Evolutionary conservation across 176 grass and related monocot genomes (phyloP), one percentile per base, ranked within the genome.

Genomic region (Raddia guianensis): DNA sequence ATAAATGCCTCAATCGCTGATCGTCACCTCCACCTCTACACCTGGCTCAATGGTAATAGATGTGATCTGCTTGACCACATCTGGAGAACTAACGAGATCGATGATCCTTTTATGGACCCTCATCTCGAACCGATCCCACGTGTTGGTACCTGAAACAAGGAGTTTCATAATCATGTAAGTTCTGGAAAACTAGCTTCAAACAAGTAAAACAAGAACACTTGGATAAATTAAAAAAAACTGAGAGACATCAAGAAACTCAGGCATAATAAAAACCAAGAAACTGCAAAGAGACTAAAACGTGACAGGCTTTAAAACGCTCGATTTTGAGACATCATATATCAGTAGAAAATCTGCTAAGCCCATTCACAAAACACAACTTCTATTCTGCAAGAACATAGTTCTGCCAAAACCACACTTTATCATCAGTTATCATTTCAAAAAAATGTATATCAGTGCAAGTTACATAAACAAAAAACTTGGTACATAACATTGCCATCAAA

Each of bases 21-120:
- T 93, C 0, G 85, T 87, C 55, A 93, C 91, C 52, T 90, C 91
- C 7, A 93, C 91, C 81, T 90, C 87, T 0, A 93, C 91, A 0
- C 91, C 85, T 1, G 87, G 91, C 34, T 93, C 91, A 0, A 93
- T 93, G 49, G 91, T 93, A 78, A 93, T 93, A 0, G 91, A 93
- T 68, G 91, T 93, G 60, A 93, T 93, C 81, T 90, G 91, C 77
- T 93, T 93, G 56, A 90, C 91, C 12, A 93, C 91, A 6, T 90
- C 87, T 0, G 91, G 78, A 13, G 87, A 85, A 64, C 91, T 93
- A 67, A 85, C 58, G 0, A 93, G 91, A 79, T 90, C 91, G 15
- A 93, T 93, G 63, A 90, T 85, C 84, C 91, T 93, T 78, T 93
- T 93, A 78, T 93, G 85, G 13, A 90, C 70, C 18, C 87, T 78